Evolutionary conservation across 805 yeast species (phyloP).

Genomic region (Clavispora asparagi): DNA sequence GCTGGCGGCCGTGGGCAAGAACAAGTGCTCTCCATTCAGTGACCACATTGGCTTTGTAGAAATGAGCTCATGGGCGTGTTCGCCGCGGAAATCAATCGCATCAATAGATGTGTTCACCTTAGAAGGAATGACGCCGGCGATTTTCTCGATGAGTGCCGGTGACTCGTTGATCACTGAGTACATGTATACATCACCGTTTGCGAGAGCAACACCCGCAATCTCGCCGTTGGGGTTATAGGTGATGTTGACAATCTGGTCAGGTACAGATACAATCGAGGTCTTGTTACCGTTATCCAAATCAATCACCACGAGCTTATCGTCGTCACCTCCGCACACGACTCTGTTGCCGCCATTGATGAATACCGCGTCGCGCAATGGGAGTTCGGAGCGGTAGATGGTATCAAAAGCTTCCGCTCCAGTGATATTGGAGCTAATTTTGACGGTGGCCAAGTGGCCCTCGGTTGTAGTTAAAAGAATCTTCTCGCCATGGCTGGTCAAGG

Average conservation of each 20-base stretch:
- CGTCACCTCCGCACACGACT: conserved; percentile 63
- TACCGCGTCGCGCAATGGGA: conserved; percentile 47
- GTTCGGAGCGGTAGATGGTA: conserved; percentile 39
- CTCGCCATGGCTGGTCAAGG: conserved; percentile 24
- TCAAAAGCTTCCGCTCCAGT: conserved; percentile 29
- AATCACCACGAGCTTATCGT: conserved; percentile 48
- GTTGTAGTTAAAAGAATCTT: conserved; percentile 32
- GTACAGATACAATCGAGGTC: conserved; percentile 29
- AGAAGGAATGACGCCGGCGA: conserved; percentile 36
- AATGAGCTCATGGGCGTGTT: conserved; percentile 40
- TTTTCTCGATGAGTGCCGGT: conserved; percentile 46
- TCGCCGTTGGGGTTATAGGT: conserved; percentile 57
- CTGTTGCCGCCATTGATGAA: conserved; percentile 60
- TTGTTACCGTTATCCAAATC: conserved; percentile 30
- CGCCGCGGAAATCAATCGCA: conserved; percentile 34
- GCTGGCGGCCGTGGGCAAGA: conserved; percentile 53
- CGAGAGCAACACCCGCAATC: conserved; percentile 49
- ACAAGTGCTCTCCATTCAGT: conserved; percentile 61
- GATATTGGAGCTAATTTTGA: conserved; percentile 1
- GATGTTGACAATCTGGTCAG: conserved; percentile 54
- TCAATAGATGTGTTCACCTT: conserved; percentile 30
- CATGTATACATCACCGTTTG: conserved; percentile 55
- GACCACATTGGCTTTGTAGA: conserved; percentile 65
- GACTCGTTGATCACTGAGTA: conserved; percentile 51
- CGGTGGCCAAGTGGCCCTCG: conserved; percentile 32